Conservation (phyloP, 305 asterid genomes). For the Stenogyne calaminthoides region DNA sequence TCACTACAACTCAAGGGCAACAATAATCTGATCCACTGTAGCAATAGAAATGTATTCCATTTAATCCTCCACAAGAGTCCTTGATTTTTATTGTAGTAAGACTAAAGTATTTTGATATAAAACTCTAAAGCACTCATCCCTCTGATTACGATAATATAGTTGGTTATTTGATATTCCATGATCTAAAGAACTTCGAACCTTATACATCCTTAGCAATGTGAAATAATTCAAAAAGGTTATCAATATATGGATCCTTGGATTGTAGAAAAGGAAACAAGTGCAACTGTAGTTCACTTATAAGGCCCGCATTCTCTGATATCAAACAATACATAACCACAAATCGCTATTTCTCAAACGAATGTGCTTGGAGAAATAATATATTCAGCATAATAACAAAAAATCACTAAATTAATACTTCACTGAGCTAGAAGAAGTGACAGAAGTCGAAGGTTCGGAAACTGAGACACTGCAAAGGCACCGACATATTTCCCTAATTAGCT, state of each 20-base stretch:
- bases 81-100: background rate
- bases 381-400: background rate
- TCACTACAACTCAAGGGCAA: conserved; percentile 9
- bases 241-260: background rate
- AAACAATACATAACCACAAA: background rate
- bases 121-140: too few relatives aligned
- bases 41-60: background rate
- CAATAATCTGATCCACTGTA: background rate
- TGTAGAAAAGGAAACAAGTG: background rate
- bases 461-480: conserved; percentile 67
- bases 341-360: background rate
- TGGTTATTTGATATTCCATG: background rate
- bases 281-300: background rate
- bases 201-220: background rate
- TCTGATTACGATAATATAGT: too few relatives aligned
- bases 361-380: background rate
- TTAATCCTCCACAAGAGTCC: background rate
- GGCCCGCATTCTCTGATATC: conserved; percentile 2
- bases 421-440: conserved; percentile 54
- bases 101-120: background rate
- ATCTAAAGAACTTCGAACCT: background rate
- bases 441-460: conserved; percentile 55
- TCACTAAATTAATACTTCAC: conserved; percentile 43
- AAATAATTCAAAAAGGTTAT: conserved; percentile 1
- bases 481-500: conserved; percentile 33